A percentile compares a stretch with the other conserved stretches of the same genome.
Conservation (phyloP, 805 yeast genomes). For the Candida broadrunensis region DNA sequence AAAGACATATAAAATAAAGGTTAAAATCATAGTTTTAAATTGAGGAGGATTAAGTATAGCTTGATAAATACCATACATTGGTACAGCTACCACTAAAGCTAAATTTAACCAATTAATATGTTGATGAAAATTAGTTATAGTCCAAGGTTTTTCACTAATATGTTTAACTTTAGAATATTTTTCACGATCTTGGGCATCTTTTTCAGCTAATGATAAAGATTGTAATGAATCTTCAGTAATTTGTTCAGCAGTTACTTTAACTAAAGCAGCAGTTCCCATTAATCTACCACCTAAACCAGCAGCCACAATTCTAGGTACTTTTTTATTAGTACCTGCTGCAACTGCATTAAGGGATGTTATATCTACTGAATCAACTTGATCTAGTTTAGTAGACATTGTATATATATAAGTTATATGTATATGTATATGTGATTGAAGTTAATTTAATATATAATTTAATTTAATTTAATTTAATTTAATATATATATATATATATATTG, state of each 20-base stretch:
- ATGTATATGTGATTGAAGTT: neutral
- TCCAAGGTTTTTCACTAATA: conserved; percentile 80
- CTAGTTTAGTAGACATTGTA: conserved; percentile 13
- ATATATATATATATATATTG: no score
- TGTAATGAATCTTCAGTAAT: conserved; percentile 51
- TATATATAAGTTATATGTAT: no score
- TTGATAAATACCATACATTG: conserved; percentile 48
- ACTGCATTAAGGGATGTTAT: conserved; percentile 69
- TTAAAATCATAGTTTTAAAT: conserved; percentile 50
- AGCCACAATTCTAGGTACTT: conserved; percentile 69
- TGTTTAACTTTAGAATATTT: conserved; percentile 47
- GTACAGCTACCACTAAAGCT: conserved; percentile 60
- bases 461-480: no score
- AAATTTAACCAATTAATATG: conserved; percentile 80
- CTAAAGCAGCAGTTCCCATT: conserved; percentile 80
- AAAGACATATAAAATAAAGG: conserved; percentile 50
- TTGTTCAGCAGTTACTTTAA: conserved; percentile 64
- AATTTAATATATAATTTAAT: no score
- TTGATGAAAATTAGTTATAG: conserved; percentile 63
- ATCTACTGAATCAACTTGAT: conserved; percentile 43
- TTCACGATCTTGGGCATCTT: conserved; percentile 35
- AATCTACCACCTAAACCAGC: conserved; percentile 71
- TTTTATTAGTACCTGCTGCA: conserved; percentile 79
- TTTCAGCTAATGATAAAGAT: conserved; percentile 32
- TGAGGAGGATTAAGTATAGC: conserved; percentile 49